Evolutionary conservation across 106 monocot genomes (phyloP).

Genomic region (Dioscorea zingiberensis): DNA sequence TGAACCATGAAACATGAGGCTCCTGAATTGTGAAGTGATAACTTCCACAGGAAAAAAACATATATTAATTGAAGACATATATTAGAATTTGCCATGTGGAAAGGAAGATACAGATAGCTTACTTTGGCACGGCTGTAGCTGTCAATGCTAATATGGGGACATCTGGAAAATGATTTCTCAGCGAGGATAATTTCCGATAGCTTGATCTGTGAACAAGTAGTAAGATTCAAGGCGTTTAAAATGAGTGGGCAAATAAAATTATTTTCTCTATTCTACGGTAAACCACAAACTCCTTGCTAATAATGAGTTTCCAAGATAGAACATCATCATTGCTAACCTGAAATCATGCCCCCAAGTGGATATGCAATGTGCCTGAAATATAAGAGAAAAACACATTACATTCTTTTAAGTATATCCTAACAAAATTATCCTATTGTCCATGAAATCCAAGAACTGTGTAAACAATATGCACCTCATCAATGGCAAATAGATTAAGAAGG

Average conservation of each 20-base stretch:
- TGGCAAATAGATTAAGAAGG: conserved; percentile 65
- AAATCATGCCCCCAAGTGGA: conserved; percentile 98
- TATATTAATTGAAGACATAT: too few relatives aligned
- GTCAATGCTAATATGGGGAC: conserved; percentile 91
- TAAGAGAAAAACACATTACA: not conserved
- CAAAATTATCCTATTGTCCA: not conserved
- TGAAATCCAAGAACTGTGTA: not conserved
- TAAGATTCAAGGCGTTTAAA: too few relatives aligned
- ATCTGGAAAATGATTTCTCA: conserved; percentile 65
- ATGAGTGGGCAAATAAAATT: not conserved
- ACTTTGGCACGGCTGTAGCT: conserved; percentile 92
- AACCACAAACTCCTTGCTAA: not conserved
- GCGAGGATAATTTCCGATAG: conserved; percentile 85
- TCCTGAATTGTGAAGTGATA: not conserved
- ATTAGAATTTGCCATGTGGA: not conserved
- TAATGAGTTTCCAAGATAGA: not conserved
- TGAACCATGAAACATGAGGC: not conserved
- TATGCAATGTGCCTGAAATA: conserved; percentile 90
- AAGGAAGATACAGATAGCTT: conserved; percentile 11
- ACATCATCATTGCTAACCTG: conserved; percentile 40
- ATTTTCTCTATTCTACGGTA: not conserved
- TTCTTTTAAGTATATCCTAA: not conserved
- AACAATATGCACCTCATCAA: conserved; percentile 70
- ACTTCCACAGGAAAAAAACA: not conserved
- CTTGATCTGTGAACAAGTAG: conserved; percentile 56